Evolutionary conservation across 2,329 filamentous ascomycete species (phyloP).

Genomic region (Penicillium sp.): DNA sequence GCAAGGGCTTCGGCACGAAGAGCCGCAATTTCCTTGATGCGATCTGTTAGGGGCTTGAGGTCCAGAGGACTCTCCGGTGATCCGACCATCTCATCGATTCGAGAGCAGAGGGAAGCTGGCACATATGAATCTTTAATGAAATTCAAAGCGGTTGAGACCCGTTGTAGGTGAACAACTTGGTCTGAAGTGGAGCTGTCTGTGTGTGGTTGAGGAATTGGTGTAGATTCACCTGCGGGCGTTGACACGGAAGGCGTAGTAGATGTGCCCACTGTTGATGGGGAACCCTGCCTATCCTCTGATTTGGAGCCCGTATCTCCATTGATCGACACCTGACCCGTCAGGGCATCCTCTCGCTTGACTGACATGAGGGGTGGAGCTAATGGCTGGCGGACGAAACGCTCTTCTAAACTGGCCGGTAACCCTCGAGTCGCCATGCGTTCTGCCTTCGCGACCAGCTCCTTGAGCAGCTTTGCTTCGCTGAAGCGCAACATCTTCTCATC

Average conservation of each 20-base stretch:
- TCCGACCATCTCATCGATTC: conserved; percentile 43
- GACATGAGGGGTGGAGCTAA: conserved; percentile 77
- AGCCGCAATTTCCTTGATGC: conserved; percentile 68
- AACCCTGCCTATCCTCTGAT: conserved; percentile 33
- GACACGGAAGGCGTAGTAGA: conserved; percentile 41
- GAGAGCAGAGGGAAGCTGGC: conserved; percentile 41
- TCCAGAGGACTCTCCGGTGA: conserved; percentile 56
- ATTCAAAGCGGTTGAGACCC: conserved; percentile 53
- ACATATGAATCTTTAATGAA: conserved; percentile 58
- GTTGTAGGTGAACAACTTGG: conserved; percentile 48
- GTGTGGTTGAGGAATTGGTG: conserved; percentile 41
- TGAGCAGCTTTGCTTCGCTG: conserved; percentile 70
- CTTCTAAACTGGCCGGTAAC: conserved; percentile 80
- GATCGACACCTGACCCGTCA: conserved; percentile 29
- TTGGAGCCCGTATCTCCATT: conserved; percentile 31
- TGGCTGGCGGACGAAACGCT: conserved; percentile 75
- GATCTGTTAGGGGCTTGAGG: conserved; percentile 72
- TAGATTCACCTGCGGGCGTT: conserved; percentile 45
- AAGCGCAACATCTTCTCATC: conserved; percentile 85
- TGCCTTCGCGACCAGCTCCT: conserved; percentile 72
- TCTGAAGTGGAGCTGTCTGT: conserved; percentile 36
- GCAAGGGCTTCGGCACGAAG: conserved; percentile 73
- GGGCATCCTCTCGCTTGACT: conserved; percentile 62
- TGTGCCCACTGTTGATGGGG: conserved; percentile 38
- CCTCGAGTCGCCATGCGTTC: conserved; percentile 65